phyloP scores from a whole-genome alignment of 2,329 filamentous ascomycete species.

The Leptographium lundbergii region DNA sequence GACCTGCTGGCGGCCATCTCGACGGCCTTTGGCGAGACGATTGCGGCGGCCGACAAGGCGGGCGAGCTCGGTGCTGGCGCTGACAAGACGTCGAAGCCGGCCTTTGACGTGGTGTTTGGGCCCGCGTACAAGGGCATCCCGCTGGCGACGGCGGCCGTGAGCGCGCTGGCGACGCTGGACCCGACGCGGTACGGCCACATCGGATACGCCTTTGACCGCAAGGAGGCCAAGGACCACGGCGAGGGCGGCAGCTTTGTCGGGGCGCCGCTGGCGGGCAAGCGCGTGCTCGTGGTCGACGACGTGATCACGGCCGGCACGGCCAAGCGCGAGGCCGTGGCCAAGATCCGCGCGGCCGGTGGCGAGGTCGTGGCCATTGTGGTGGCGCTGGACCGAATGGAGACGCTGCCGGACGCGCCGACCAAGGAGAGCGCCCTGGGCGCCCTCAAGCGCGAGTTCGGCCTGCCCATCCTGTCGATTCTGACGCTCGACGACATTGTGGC shows the following conservation, averaged over 20 bases:
- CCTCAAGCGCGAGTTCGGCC: constrained; percentile 67
- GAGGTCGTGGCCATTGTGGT: constrained; percentile 78
- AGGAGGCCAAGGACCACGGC: constrained; percentile 92
- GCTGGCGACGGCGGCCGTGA: constrained; percentile 56
- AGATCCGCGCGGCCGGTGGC: constrained; percentile 78
- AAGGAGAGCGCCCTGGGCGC: constrained; percentile 75
- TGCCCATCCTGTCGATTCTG: constrained; percentile 74
- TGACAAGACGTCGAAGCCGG: neutral
- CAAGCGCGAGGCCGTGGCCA: constrained; percentile 80
- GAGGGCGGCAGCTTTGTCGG: constrained; percentile 92
- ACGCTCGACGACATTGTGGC: constrained; percentile 74
- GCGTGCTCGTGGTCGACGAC: constrained; percentile 85
- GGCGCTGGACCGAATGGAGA: constrained; percentile 78
- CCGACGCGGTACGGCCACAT: constrained; percentile 43
- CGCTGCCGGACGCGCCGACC: constrained; percentile 49
- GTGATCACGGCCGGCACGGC: constrained; percentile 94
- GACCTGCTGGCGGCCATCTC: constrained; percentile 66
- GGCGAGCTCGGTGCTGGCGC: constrained; percentile 4
- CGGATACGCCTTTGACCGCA: constrained; percentile 87
- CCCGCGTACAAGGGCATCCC: constrained; percentile 97
- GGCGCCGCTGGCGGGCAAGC: constrained; percentile 70
- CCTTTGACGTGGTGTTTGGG: constrained; percentile 78
- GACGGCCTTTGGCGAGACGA: constrained; percentile 63
- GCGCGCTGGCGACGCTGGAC: constrained; percentile 24
- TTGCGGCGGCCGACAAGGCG: constrained; percentile 19